Evolutionary conservation across 2,329 filamentous ascomycete species (phyloP), one percentile per base, ranked within the genome.

Genomic region (Emmonsia crescens): DNA sequence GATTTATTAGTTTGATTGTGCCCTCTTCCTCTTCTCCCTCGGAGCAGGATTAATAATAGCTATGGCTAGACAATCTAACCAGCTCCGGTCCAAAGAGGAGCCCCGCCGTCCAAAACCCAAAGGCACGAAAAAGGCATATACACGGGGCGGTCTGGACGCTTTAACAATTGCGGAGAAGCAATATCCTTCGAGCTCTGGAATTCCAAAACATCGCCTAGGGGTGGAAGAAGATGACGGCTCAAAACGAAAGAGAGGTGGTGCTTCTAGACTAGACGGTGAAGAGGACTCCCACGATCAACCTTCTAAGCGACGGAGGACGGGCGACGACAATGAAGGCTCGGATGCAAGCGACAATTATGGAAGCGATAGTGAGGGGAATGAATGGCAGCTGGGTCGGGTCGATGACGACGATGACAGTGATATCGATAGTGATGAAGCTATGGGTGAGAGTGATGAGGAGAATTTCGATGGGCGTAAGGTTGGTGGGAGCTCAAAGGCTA

Each of bases 371-470:
- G 89, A 92, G 64, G 91, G 91, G 27, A 89, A 95, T 68, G 85
- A 89, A 70, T 96, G 91, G 91, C 86, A 82, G 57, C 79, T 96
- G 58, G 91, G 92, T 31, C 78, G 85, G 56, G 84, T 87, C 27
- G 83, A 82, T 57, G 83, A 82, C 52, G 85, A 87, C 60, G 82
- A 88, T 64, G 87, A 89, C 68, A 85, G 83, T 60, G 85, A 88
- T 64, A 77, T 89, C 61, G 86, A 89, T 71, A 87, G 84, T 66
- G 86, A 89, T 71, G 90, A 95, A 69, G 92, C 93, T 1, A 91
- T 96, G 79, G 89, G 91, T 3, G 87, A 89, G 66, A 94, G 89
- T 68, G 92, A 96, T 69, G 87, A 94, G 69, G 92, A 96, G 71
- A 83, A 82, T 65, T 95, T 96, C 66, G 85, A 91, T 65, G 89